phyloP scores from a whole-genome alignment of 345 rosid genomes.

The Punica granatum region DNA sequence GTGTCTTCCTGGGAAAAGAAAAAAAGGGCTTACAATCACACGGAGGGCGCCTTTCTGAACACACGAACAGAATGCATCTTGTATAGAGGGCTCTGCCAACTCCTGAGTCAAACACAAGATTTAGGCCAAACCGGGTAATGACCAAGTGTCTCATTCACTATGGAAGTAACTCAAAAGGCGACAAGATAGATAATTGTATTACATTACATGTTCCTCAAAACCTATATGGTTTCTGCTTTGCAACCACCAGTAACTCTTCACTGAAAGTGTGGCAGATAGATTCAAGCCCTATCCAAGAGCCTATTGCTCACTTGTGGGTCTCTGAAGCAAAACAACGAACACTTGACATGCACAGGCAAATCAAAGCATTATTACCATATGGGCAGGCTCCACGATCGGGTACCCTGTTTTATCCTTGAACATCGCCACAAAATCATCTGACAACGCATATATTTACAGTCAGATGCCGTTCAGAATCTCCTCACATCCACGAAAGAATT shows the following conservation, averaged over 20 bases:
- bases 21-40: slow-evolving; percentile 85
- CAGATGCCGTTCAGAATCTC: not conserved
- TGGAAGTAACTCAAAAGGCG: too few species aligned
- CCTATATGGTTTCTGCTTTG: too few species aligned
- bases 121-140: not conserved
- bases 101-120: slow-evolving; percentile 32
- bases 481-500: not conserved
- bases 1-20: slow-evolving; percentile 88
- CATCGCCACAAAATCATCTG: slow-evolving; percentile 88
- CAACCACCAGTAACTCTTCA: too few species aligned
- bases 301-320: too few species aligned
- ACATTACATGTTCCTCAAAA: too few species aligned
- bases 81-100: slow-evolving; percentile 84
- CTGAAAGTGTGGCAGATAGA: too few species aligned
- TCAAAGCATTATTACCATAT: slow-evolving; percentile 53
- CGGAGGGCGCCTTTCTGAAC: slow-evolving; percentile 69
- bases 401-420: slow-evolving; percentile 69
- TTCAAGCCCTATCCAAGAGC: too few species aligned
- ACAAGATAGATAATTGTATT: too few species aligned
- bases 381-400: slow-evolving; percentile 85
- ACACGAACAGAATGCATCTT: slow-evolving; percentile 64
- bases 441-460: not conserved
- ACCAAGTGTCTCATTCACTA: not conserved
- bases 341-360: too few species aligned
- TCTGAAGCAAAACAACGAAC: too few species aligned